These are phyloP conservation scores for Gynochthodes officinalis DNA, from an alignment of 257 asterid species.

Conservation along the genomic window DNA sequence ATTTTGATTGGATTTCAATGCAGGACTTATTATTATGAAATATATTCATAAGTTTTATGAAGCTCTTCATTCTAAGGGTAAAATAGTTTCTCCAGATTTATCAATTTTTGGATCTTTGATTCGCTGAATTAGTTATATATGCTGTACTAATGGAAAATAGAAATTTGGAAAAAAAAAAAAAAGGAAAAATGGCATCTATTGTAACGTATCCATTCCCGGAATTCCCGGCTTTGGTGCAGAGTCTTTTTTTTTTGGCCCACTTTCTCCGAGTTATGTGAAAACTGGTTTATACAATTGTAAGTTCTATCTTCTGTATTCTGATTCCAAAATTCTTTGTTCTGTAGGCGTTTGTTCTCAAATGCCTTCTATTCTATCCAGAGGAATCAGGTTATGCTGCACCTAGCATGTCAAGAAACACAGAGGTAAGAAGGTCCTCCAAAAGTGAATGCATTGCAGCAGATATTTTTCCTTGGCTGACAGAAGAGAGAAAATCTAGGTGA, in stretches of 20 bases:
- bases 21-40: too few relatives aligned
- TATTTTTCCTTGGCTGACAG: slow-evolving; percentile 64
- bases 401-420: slow-evolving; percentile 26
- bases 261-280: background rate
- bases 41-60: too few relatives aligned
- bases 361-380: slow-evolving; percentile 68
- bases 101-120: background rate
- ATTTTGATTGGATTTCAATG: too few relatives aligned
- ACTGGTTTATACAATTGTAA: background rate
- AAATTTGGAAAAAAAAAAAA: background rate
- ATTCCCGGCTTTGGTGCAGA: background rate
- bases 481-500: slow-evolving; percentile 74
- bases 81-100: background rate
- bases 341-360: slow-evolving; percentile 96
- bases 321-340: slow-evolving; percentile 28
- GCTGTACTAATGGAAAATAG: background rate
- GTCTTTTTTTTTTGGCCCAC: background rate
- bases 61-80: background rate
- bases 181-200: background rate
- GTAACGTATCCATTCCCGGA: background rate
- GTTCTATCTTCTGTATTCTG: slow-evolving; percentile 24
- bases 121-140: background rate
- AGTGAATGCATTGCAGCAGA: slow-evolving; percentile 55
- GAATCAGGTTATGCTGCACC: slow-evolving; percentile 39
- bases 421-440: slow-evolving; percentile 35